Percentiles rank a stretch among this genome's conserved stretches.
Evolutionary conservation across 2,329 filamentous ascomycete genomes (phyloP).

Genomic region (Fusarium redolens): DNA sequence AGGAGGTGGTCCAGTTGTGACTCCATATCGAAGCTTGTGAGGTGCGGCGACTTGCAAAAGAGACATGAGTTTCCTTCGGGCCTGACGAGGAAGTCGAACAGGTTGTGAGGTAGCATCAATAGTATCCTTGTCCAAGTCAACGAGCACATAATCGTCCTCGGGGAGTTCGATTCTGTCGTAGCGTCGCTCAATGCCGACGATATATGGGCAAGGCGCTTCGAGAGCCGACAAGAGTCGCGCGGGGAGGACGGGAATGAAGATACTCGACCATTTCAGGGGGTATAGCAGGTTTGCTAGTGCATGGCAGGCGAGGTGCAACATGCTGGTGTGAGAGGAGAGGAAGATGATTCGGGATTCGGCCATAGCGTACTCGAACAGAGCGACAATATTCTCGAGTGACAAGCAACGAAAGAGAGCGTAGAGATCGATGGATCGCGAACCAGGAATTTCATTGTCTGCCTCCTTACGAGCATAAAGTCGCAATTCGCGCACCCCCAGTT

Average conservation of each 20-base stretch:
- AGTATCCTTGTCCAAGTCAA: constrained; percentile 90
- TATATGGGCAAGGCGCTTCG: constrained; percentile 95
- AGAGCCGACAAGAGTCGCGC: constrained; percentile 88
- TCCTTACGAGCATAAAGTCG: constrained; percentile 94
- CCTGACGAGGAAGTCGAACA: constrained; percentile 84
- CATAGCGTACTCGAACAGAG: constrained; percentile 92
- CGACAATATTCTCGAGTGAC: constrained; percentile 91
- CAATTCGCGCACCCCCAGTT: constrained; percentile 88
- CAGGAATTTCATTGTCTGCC: constrained; percentile 90
- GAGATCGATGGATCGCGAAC: constrained; percentile 89
- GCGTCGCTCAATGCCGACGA: constrained; percentile 92
- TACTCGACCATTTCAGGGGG: constrained; percentile 90
- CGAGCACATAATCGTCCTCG: constrained; percentile 94
- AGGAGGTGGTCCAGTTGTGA: constrained; percentile 86
- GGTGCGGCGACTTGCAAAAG: constrained; percentile 91
- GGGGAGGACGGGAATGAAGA: constrained; percentile 92
- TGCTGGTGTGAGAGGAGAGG: constrained; percentile 92
- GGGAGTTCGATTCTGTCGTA: constrained; percentile 89
- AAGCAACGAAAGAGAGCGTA: constrained; percentile 92
- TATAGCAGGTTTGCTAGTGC: constrained; percentile 89
- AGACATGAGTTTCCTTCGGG: constrained; percentile 88
- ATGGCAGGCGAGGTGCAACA: constrained; percentile 93
- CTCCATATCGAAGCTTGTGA: constrained; percentile 87
- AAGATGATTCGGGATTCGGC: constrained; percentile 96
- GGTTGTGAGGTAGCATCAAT: constrained; percentile 87